These are phyloP conservation scores for Cyclocybe cylindracea DNA, from an alignment of 768 basidiomycete species.

Conservation along the genomic window DNA sequence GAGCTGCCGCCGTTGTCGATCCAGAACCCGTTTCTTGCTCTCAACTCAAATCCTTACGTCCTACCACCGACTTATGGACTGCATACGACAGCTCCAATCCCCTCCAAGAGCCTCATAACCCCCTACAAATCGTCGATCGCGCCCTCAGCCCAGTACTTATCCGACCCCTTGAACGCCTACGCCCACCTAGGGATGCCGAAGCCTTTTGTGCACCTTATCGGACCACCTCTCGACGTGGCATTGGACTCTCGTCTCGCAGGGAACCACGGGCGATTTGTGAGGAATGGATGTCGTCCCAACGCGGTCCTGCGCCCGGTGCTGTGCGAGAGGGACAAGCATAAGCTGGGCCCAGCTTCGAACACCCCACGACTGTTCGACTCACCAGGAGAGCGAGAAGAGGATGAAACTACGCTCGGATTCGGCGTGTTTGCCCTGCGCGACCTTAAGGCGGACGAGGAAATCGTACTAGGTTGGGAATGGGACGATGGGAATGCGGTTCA, in stretches of 20 bases:
- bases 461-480: slow-evolving; percentile 96
- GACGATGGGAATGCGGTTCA: slow-evolving; percentile 90
- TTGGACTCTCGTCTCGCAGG: slow-evolving; percentile 76
- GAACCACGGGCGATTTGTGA: slow-evolving; percentile 59
- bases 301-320: slow-evolving; percentile 61
- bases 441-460: slow-evolving; percentile 72
- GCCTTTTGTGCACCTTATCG: slow-evolving; percentile 78
- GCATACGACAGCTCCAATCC: slow-evolving; percentile 58
- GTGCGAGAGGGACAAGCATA: slow-evolving; percentile 18
- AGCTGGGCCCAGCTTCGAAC: no score
- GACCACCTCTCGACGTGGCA: slow-evolving; percentile 74
- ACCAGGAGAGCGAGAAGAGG: no score
- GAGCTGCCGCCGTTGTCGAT: no score
- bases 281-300: slow-evolving; percentile 68
- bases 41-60: slow-evolving; percentile 30
- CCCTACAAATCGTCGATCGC: slow-evolving; percentile 67
- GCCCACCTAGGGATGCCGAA: slow-evolving; percentile 83
- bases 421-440: slow-evolving; percentile 80
- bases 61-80: slow-evolving; percentile 64
- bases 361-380: no score
- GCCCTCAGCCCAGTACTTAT: slow-evolving; percentile 67
- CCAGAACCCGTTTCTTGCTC: no score
- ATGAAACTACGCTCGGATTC: slow-evolving; percentile 54
- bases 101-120: slow-evolving; percentile 56
- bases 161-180: slow-evolving; percentile 89